Evolutionary conservation across 106 monocot genomes (phyloP), one percentile per base, ranked within the genome.

Genomic region (Platanthera guangdongensis): DNA sequence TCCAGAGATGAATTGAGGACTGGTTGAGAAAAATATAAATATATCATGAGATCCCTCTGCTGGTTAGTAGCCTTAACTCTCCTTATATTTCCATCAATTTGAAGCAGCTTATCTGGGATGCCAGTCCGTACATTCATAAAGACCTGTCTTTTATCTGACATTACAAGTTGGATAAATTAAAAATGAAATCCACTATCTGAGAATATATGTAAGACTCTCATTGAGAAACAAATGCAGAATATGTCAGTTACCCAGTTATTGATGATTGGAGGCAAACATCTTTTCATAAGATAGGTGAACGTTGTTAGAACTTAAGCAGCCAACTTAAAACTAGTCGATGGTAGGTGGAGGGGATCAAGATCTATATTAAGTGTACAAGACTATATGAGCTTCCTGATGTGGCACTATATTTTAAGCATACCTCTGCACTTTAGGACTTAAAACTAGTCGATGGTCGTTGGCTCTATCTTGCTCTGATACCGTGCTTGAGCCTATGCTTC

Each of bases 1-100:
- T 97, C 85, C 53, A 57, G 10, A 68, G 96, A 93, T 48, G 96
- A 89, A 79, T 97, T 97, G 19, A 93, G 81, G 68, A 97, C 86
- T 22, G 93, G 93, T 64, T 79, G 77, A 74, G 96, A 93, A 83
- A 97, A 97, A 76, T 84, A 83, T 71, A 97, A 73, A 80, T 89
- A 91, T 67, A 93, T 62, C 72, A 48, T 91, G 32, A 97, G 76
- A 47, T 91, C 46, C 64, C 81, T 83, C 30, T 81, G 11, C 16
- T 62, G 76, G 75, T 97, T 97, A 75, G 96, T 97, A 68, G 93
- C 96, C 76, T 84, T 75, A 75, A 84, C 89, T 75, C 83, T 85
- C 80, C 96, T 90, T 45, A 71, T 80, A 77, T 75, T 79, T 47
- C 88, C 84, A 71, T 97, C 78, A 22, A 97, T 70, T 45, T 89